These are phyloP conservation scores for Fusarium albidum DNA, from an alignment of 2,329 filamentous ascomycete species.

Conservation along the genomic window DNA sequence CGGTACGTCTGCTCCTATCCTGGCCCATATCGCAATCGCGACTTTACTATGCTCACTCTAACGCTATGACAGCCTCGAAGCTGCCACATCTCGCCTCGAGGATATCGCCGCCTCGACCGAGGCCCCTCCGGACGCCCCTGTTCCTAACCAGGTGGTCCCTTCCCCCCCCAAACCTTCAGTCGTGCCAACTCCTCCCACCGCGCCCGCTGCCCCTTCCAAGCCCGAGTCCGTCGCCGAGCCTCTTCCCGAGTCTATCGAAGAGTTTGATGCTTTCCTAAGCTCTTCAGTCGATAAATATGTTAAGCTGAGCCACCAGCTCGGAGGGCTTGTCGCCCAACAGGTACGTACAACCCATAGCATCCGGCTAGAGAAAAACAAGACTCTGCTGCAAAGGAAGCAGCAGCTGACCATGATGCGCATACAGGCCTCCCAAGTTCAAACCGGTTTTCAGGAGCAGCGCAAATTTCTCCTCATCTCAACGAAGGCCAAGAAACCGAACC, in stretches of 20 bases:
- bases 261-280: conserved; percentile 83
- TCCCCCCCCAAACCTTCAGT: conserved; percentile 43
- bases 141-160: conserved; percentile 51
- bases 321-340: conserved; percentile 82
- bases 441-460: conserved; percentile 83
- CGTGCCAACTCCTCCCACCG: conserved; percentile 45
- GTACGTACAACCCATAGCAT: conserved; percentile 51
- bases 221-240: conserved; percentile 58
- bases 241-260: conserved; percentile 80
- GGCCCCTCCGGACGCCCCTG: conserved; percentile 59
- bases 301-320: conserved; percentile 78
- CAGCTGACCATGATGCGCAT: neutral
- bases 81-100: conserved; percentile 93
- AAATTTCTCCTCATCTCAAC: conserved; percentile 88
- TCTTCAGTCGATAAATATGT: conserved; percentile 80
- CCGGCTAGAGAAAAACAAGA: neutral
- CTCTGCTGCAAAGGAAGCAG: neutral
- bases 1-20: conserved; percentile 64
- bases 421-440: conserved; percentile 61
- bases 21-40: neutral
- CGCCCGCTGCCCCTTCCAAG: conserved; percentile 45
- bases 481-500: conserved; percentile 90
- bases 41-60: conserved; percentile 46
- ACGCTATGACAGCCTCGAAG: conserved; percentile 81
- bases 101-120: conserved; percentile 88